Evolutionary conservation across 768 basidiomycete species (phyloP).

Genomic region (Kwoniella mangroviensis): DNA sequence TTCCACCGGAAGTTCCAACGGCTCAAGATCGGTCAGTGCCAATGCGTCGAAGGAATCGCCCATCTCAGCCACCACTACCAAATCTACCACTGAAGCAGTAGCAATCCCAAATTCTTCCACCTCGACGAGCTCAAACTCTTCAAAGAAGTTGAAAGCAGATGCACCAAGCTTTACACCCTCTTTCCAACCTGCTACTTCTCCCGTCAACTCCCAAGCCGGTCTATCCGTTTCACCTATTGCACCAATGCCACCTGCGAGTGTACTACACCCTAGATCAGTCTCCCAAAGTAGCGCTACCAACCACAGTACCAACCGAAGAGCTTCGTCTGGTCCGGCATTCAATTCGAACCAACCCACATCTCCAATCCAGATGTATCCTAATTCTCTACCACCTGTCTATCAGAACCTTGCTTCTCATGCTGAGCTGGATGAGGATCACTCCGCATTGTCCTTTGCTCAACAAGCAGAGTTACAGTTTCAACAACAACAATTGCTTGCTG

Average conservation of each 20-base stretch:
- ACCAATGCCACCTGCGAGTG: conserved; percentile 8
- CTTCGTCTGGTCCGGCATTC: conserved; percentile 24
- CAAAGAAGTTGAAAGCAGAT: conserved; percentile 52
- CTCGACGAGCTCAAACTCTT: conserved; percentile 3
- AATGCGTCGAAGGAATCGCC: conserved; percentile 20
- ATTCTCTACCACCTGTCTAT: conserved; percentile 4
- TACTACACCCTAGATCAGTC: conserved; percentile 20
- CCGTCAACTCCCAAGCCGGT: conserved; percentile 25
- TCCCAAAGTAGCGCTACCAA: conserved; percentile 23
- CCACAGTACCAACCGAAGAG: conserved; percentile 9
- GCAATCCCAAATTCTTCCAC: conserved; percentile 20
- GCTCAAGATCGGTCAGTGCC: conserved; percentile 34
- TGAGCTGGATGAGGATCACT: conserved; percentile 31
- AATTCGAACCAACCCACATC: conserved; percentile 10
- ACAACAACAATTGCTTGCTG: conserved; percentile 49
- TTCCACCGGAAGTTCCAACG: conserved; percentile 34
- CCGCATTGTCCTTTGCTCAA: conserved; percentile 31
- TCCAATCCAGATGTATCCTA: conserved; percentile 11
- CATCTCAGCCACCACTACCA: conserved; percentile 15
- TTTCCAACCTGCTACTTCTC: conserved; percentile 38
- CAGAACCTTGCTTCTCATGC: conserved; percentile 28
- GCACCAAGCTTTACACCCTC: conserved; percentile 51
- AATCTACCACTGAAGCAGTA: conserved; percentile 22
- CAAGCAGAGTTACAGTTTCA: conserved; percentile 30
- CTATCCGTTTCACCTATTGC: conserved; percentile 33